Evolutionary conservation across 805 yeast genomes (phyloP), one percentile per base, ranked within the genome.

Genomic region (Wickerhamiella qilinensis): DNA sequence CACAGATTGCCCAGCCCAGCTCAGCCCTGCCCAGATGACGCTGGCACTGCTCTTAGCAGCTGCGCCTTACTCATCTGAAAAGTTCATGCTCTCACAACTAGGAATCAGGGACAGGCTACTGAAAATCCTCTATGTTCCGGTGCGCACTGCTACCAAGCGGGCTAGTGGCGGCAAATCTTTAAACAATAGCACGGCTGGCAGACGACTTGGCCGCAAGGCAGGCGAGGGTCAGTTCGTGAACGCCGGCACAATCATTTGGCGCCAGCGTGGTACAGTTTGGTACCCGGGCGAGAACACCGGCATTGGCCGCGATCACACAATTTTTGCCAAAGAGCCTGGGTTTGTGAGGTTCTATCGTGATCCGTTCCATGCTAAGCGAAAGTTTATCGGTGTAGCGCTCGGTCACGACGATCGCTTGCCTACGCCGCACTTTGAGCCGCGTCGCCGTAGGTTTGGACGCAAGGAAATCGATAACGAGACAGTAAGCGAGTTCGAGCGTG

Each of bases 151-250:
- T 20, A 84, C 95, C 14, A 91, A 91, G 61, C 79, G 76, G 56
- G 95, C 91, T 6, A 84, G 93, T 17, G 95, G 96, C 50, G 84
- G 96, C n/a, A 81, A 75, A 61, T 81, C 95, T 15, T 81, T 80
- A 48, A 86, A 80, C 74, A 78, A 79, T 56, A 95, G 86, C 58
- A 86, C 98, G 14, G 84, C 84, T 3, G 98, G 98, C 65, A 75
- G 93, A 58, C 68, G 97, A 54, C 64, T 91, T 37, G 98, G 98
- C 20, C 80, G 93, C 27, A 91, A 91, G 62, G 80, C 70, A 36
- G 72, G 78, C 44, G 95, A 88, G 52, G 85, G 91, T 30, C 67
- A 72, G 53, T 63, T 56, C 35, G 94, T 88, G 1, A 67, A 68
- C 36, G 75, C 82, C 1, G 96, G 96, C 8, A 81, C 85, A 52